Conservation (phyloP, 2,329 filamentous ascomycete genomes). For the Xylariaceae sp. region DNA sequence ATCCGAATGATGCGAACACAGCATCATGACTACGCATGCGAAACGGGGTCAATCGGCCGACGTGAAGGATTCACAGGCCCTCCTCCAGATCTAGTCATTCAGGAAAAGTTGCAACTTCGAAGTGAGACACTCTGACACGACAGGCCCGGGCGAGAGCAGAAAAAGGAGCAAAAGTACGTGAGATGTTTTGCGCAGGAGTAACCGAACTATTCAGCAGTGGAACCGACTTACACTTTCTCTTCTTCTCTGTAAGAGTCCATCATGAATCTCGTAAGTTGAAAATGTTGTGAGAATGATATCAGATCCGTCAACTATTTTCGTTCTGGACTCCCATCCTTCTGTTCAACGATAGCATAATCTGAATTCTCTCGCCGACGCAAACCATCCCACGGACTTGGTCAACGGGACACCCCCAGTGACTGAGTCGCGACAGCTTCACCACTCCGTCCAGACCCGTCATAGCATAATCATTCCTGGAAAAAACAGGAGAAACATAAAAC, state of each 20-base stretch:
- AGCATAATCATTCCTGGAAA: background rate
- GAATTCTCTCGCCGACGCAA: too few species aligned
- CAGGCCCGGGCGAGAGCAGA: background rate
- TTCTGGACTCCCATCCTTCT: background rate
- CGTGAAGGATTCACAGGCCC: background rate
- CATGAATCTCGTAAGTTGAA: background rate
- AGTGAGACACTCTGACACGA: constrained; percentile 7
- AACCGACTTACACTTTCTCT: background rate
- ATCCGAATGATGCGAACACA: background rate
- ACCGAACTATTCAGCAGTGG: background rate
- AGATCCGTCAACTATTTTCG: background rate
- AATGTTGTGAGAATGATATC: background rate
- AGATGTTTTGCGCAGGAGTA: background rate
- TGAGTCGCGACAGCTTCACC: background rate
- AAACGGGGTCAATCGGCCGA: background rate
- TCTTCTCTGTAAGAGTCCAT: background rate
- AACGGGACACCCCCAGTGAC: too few species aligned
- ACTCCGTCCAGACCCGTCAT: background rate
- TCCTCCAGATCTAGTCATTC: background rate
- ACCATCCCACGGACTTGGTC: too few species aligned
- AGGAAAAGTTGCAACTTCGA: background rate
- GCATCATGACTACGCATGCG: background rate
- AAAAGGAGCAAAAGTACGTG: background rate
- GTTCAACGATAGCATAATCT: too few species aligned
- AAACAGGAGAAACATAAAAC: background rate